phyloP scores from a whole-genome alignment of 768 basidiomycete genomes.

The Gelatoporia subvermispora region DNA sequence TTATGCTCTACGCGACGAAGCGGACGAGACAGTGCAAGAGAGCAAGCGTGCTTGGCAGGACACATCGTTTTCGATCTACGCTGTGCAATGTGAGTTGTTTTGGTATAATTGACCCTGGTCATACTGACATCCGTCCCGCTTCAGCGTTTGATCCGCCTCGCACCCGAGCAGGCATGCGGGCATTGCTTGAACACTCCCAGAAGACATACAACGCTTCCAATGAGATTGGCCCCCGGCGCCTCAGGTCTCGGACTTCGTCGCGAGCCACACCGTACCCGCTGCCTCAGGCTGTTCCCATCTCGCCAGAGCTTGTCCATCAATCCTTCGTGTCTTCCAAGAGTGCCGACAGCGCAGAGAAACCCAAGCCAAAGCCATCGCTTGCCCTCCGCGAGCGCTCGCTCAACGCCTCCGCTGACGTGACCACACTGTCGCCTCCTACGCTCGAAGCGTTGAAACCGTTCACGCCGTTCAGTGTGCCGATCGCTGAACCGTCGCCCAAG shows the following conservation, averaged over 20 bases:
- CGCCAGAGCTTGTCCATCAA: slow-evolving; percentile 33
- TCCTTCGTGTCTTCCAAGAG: slow-evolving; percentile 9
- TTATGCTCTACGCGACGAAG: slow-evolving; percentile 67
- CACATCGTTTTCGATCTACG: slow-evolving; percentile 70
- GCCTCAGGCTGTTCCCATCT: slow-evolving; percentile 41
- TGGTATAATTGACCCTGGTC: background rate
- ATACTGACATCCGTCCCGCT: too few relatives aligned
- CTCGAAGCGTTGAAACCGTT: slow-evolving; percentile 38
- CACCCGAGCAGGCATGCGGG: slow-evolving; percentile 63
- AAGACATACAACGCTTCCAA: slow-evolving; percentile 68
- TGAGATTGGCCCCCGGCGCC: slow-evolving; percentile 57
- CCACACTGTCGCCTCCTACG: slow-evolving; percentile 31
- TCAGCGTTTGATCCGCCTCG: slow-evolving; percentile 69
- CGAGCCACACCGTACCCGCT: slow-evolving; percentile 71
- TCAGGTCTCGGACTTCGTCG: slow-evolving; percentile 65
- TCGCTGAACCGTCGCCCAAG: slow-evolving; percentile 32
- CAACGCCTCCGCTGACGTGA: slow-evolving; percentile 33
- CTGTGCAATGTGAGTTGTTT: slow-evolving; percentile 67
- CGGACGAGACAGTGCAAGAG: slow-evolving; percentile 57
- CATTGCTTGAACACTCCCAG: slow-evolving; percentile 66
- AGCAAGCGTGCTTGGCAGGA: slow-evolving; percentile 64
- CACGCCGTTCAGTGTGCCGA: slow-evolving; percentile 34
- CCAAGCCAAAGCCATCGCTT: slow-evolving; percentile 13
- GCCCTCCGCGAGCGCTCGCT: slow-evolving; percentile 40
- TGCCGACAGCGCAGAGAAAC: background rate